Conservation (phyloP, 2,329 filamentous ascomycete genomes). For the Aspergillus sp. region DNA sequence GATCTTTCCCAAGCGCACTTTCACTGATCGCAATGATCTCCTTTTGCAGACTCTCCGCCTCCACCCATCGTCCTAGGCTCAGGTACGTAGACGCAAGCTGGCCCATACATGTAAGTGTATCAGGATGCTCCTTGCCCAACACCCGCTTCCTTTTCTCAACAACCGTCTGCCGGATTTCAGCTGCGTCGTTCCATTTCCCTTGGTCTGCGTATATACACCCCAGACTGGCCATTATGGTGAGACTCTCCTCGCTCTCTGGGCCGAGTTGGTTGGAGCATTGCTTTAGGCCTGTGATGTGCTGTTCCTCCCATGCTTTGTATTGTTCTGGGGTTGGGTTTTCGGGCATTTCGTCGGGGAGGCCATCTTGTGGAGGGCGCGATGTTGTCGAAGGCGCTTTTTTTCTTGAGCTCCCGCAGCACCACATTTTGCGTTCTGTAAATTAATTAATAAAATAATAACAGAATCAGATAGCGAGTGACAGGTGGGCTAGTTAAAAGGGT, state of each 20-base stretch:
- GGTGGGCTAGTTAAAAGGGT: not conserved
- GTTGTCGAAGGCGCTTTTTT: no score
- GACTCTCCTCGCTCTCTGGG: not conserved
- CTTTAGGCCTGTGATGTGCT: not conserved
- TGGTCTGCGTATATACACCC: not conserved
- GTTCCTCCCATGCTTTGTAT: not conserved
- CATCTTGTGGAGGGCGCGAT: not conserved
- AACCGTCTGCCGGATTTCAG: not conserved
- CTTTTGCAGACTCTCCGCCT: not conserved
- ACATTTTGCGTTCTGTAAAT: no score
- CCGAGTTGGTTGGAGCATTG: not conserved
- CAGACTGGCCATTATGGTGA: not conserved
- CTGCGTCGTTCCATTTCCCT: not conserved
- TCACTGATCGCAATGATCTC: not conserved
- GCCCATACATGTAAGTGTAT: not conserved
- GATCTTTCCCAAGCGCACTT: not conserved
- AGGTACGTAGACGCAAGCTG: not conserved
- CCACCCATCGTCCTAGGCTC: not conserved
- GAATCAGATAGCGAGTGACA: no score
- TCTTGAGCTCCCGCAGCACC: no score
- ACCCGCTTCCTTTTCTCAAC: not conserved
- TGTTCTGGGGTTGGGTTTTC: not conserved
- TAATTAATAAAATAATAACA: fast-evolving
- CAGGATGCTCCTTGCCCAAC: not conserved
- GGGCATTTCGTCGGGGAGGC: not conserved